Evolutionary conservation across 176 grass and related monocot species (phyloP).

Genomic region (Avena atlantica): DNA sequence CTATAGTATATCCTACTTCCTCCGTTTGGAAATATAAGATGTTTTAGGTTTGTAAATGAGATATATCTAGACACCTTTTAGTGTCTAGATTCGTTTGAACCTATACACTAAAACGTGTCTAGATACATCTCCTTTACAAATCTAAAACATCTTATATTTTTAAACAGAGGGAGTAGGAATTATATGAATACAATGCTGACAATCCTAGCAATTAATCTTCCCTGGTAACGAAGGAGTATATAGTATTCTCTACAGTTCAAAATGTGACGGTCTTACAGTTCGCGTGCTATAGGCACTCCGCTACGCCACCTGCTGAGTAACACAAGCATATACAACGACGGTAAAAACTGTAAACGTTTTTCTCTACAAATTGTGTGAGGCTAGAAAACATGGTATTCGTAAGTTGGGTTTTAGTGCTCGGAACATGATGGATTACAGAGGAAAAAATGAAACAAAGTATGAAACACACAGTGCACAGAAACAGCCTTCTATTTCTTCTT

Average conservation of each 20-base stretch:
- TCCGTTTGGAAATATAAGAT: no score
- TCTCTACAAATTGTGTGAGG: conserved; percentile 13
- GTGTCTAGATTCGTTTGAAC: no score
- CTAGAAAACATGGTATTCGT: neutral
- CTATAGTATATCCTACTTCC: neutral
- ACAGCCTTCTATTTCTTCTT: conserved; percentile 84
- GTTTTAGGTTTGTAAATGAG: no score
- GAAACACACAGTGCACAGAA: neutral
- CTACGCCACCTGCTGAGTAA: neutral
- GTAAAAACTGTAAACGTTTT: neutral
- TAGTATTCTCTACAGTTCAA: neutral
- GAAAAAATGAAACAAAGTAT: conserved; percentile 34
- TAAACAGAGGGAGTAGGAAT: no score
- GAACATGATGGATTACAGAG: conserved; percentile 28
- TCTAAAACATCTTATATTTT: no score
- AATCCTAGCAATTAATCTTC: neutral
- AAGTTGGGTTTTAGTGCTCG: neutral
- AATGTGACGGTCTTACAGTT: neutral
- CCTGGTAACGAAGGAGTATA: neutral
- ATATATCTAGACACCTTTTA: no score
- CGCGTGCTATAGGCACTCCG: neutral
- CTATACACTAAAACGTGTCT: no score
- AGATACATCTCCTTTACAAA: no score
- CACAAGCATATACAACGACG: neutral
- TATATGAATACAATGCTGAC: neutral